Evolutionary conservation across 1,284 basidiomycete species (phyloP), one percentile per base, ranked within the genome.

Genomic region (Sporisorium exsertum): DNA sequence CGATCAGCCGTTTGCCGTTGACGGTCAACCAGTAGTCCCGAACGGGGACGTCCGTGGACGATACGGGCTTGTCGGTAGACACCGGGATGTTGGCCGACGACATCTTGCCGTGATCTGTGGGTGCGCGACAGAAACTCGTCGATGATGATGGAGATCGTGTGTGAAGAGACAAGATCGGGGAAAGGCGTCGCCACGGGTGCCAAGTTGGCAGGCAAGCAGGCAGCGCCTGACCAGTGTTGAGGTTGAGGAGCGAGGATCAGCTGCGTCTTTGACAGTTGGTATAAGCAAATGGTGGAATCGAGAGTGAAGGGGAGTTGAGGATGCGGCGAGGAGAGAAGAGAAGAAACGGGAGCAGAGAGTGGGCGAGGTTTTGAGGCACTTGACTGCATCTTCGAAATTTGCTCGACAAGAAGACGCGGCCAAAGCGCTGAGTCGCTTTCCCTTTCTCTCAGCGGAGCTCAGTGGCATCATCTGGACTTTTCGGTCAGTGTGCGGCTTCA

Each of bases 101-200:
- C 40, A 43, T 43, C 1, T 5, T 43, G 40, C n/a, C 5, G n/a
- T 20, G 40, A 8, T 8, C 10, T 3, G 40, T 7, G 9, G n/a
- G 40, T 20, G 40, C 40, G 40, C 40, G 40, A 43, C n/a, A 4
- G 40, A 8, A 3, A 3, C 40, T 43, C n/a, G 18, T 43, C 3
- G 40, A 43, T n/a, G 40, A 43, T 10, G n/a, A 10, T 43, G 40
- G 40, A 40, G 4, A 40, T 35, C 35, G 35, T 10, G 35, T 10
- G 18, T 40, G 37, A 16, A 40, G 37, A 5, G 37, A 40, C 37
- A 40, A 40, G 18, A 5, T n/a, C 7, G 16, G 16, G 37, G n/a
- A 43, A 43, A 20, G n/a, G 40, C 40, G 40, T 43, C 40, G 40
- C 40, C n/a, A 43, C 40, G 40, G n/a, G 40, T 43, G 40, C 40